Percentiles rank a stretch among this genome's conserved stretches.
These are phyloP conservation scores for Ascodesmis nigricans DNA, from an alignment of 495 filamentous ascomycete genomes.

Conservation along the genomic window DNA sequence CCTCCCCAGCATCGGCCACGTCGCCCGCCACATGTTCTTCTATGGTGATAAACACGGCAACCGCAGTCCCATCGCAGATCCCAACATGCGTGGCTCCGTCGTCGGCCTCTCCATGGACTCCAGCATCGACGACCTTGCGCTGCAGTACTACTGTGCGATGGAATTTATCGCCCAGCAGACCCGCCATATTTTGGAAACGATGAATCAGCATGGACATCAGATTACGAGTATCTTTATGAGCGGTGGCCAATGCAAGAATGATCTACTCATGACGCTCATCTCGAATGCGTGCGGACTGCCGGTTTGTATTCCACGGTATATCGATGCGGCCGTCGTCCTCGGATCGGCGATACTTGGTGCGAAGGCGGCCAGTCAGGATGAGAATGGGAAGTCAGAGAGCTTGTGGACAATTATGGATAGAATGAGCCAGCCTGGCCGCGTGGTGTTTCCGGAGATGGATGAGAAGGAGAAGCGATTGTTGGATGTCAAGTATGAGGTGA, in stretches of 20 bases:
- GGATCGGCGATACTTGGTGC: constrained; percentile 93
- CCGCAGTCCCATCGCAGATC: constrained; percentile 75
- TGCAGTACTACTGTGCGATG: constrained; percentile 83
- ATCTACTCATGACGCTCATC: constrained; percentile 71
- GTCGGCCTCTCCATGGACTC: constrained; percentile 72
- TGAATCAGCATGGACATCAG: constrained; percentile 66
- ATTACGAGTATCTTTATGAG: constrained; percentile 96
- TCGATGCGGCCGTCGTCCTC: constrained; percentile 87
- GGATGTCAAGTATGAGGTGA: constrained; percentile 58
- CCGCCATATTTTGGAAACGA: constrained; percentile 75
- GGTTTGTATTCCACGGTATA: constrained; percentile 74
- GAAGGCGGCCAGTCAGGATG: constrained; percentile 64
- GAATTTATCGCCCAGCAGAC: constrained; percentile 97
- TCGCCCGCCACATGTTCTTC: constrained; percentile 88
- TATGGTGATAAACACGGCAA: constrained; percentile 98
- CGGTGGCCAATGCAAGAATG: constrained; percentile 88
- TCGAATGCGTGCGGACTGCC: constrained; percentile 79
- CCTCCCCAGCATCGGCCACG: constrained; percentile 57
- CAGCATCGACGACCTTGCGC: constrained; percentile 59
- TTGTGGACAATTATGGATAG: constrained; percentile 95
- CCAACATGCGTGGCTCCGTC: constrained; percentile 72
- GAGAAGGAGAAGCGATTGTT: constrained; percentile 54
- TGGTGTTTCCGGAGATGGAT: constrained; percentile 49
- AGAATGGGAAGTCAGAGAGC: constrained; percentile 56
- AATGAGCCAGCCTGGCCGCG: constrained; percentile 82